Base-by-base conservation (phyloP, 2,329 filamentous ascomycete species). In the Trichophyton schoenleinii region DNA sequence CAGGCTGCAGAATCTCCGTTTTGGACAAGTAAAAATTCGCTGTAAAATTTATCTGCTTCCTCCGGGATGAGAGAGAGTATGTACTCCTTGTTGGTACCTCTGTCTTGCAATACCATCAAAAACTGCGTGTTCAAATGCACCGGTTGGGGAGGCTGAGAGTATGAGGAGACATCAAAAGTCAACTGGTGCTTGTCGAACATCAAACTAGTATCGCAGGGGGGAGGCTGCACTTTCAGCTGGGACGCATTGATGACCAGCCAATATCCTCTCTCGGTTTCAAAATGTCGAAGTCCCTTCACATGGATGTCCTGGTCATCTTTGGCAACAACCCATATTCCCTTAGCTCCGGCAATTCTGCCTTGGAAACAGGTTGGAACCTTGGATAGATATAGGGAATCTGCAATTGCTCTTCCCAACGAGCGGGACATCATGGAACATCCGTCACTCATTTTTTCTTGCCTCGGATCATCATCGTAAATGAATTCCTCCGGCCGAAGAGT, bases 291-390 rank as follows among this genome's bases (percentile, higher is more conserved):
- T 20, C 42, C 64, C 41, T 69, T 18, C n/a, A 34, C 52, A 2
- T n/a, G 52, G 3, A 7, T 9, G 11, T 7, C 9, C 9, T 38
- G 28, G 66, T 62, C 70, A 65, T 73, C 68, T 3, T 70, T 71
- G 60, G 80, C 80, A 1, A 83, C 73, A 69, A 82, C 80, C 83
- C 83, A 85, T 3, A 86, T 66, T 1, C 83, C 83, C 69, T 86
- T 86, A 0, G 81, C 80, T 1, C 83, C 82, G 18, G 76, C 78
- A 61, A 85, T 82, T 3, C 83, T 75, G 7, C 74, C 82, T 70
- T 86, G 83, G 28, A 83, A 80, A 2, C 72, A 76, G 60, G 79
- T 79, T 0, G 81, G 82, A 8, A 60, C 46, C n/a, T 60, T 34
- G 0, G 70, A 65, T 8, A 79, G 71, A 0, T 76, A 77, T 2